phyloP scores from a whole-genome alignment of 106 monocot genomes.

The Vanilla planifolia region DNA sequence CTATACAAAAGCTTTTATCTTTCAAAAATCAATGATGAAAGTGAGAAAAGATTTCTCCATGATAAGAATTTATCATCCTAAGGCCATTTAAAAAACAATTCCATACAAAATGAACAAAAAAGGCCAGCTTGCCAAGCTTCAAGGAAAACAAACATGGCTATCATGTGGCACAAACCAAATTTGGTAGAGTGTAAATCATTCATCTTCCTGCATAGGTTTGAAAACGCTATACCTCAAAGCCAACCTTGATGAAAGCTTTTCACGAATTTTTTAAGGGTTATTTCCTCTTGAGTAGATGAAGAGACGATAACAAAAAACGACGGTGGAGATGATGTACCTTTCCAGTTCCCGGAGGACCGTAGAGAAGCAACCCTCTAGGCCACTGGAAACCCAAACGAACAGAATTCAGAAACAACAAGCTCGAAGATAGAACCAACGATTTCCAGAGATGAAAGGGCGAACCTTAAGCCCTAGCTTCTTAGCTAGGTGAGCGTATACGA shows the following conservation, averaged over 20 bases:
- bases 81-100: neutral
- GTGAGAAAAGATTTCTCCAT: too few species aligned
- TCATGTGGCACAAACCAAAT: too few species aligned
- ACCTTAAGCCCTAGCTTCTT: constrained; percentile 65
- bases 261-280: too few species aligned
- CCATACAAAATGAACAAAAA: too few species aligned
- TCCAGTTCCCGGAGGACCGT: constrained; percentile 86
- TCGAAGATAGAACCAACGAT: neutral
- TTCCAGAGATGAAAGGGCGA: neutral
- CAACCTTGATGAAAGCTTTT: too few species aligned
- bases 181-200: too few species aligned
- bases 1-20: neutral
- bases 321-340: constrained; percentile 42
- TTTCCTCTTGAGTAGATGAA: too few species aligned
- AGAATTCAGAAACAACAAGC: neutral
- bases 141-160: too few species aligned
- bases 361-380: constrained; percentile 85
- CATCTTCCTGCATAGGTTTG: too few species aligned
- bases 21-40: neutral
- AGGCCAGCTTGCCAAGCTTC: too few species aligned
- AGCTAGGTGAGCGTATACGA: constrained; percentile 53
- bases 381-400: constrained; percentile 34
- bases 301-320: neutral
- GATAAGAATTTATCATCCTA: too few species aligned
- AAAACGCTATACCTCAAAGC: too few species aligned